Conservation (phyloP, 352 stramenopile genomes). For the Phytophthora nicotianae region DNA sequence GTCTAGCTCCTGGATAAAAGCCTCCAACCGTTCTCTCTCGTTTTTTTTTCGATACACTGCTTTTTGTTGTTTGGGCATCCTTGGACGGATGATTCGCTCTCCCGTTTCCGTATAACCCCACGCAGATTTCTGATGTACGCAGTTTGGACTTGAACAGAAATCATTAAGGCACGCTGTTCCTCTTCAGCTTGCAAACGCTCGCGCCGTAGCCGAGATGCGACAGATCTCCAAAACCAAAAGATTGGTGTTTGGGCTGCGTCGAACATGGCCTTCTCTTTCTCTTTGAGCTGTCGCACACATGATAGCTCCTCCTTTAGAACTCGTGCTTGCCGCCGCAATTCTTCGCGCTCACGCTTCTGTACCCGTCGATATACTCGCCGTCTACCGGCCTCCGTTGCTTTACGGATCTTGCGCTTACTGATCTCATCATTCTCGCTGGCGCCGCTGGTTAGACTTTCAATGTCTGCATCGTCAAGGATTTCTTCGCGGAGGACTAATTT, state of each 20-base stretch:
- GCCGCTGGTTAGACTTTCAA: not conserved
- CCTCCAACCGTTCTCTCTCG: not conserved
- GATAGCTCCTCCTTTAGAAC: not conserved
- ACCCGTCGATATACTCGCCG: not conserved
- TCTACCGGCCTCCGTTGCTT: not conserved
- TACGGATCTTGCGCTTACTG: not conserved
- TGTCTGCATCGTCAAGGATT: not conserved
- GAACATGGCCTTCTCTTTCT: not conserved
- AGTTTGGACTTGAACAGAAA: not conserved
- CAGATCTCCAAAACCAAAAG: not conserved
- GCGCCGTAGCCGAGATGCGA: not conserved
- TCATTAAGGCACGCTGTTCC: not conserved
- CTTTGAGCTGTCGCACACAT: not conserved
- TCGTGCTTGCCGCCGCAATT: not conserved
- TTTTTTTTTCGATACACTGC: not conserved
- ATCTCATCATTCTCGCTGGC: not conserved
- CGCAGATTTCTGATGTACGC: not conserved
- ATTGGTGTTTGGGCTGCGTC: not conserved
- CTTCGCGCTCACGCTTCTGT: not conserved
- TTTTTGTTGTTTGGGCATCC: not conserved
- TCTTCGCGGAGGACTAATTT: not conserved
- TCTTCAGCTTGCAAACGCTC: not conserved
- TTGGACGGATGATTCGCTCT: not conserved
- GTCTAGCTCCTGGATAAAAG: not conserved
- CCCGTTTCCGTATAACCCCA: not conserved